phyloP scores from a whole-genome alignment of 148 eudicot genomes.

The Camellia sinensis region DNA sequence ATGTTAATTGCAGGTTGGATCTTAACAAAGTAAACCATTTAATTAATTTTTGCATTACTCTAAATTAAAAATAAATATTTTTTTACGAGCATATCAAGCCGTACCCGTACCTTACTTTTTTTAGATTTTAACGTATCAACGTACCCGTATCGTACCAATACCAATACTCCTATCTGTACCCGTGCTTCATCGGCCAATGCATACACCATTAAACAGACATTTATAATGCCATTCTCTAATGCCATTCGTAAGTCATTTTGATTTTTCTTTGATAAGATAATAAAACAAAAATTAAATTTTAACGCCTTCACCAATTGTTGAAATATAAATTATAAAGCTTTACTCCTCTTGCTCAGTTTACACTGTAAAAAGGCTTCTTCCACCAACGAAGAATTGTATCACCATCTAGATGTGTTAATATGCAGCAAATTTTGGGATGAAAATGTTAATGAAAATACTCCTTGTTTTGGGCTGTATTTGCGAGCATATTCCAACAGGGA shows the following conservation, averaged over 20 bases:
- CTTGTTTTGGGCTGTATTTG: conserved; percentile 2
- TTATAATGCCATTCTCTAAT: no score
- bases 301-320: neutral
- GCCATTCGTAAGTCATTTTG: neutral
- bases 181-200: neutral
- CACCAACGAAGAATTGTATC: neutral
- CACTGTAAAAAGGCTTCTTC: neutral
- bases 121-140: no score
- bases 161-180: no score
- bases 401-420: neutral
- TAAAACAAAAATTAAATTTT: no score
- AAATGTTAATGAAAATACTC: neutral
- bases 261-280: neutral
- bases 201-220: neutral
- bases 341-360: neutral
- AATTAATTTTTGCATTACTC: no score
- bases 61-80: no score
- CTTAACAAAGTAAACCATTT: no score
- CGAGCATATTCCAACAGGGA: neutral
- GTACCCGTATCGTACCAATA: no score
- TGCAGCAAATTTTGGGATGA: neutral
- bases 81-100: no score
- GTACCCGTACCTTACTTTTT: no score
- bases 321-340: neutral
- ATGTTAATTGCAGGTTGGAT: no score